These are phyloP conservation scores for Kokia cookei DNA, from an alignment of 441 rosid species.

Conservation along the genomic window DNA sequence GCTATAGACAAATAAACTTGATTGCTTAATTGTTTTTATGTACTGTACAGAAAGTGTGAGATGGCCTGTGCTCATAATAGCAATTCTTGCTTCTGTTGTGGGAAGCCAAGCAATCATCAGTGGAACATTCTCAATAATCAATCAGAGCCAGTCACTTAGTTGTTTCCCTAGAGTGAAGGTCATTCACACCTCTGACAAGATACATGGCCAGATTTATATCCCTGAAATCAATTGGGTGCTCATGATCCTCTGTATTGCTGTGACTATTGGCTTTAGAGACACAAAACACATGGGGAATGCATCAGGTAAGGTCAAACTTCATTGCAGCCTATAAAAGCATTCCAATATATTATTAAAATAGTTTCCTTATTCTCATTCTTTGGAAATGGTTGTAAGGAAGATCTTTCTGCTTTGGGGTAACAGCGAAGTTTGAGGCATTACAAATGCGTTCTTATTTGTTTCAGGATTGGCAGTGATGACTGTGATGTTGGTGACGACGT, in stretches of 20 bases:
- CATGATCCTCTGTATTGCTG: slow-evolving; percentile 91
- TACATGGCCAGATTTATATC: slow-evolving; percentile 91
- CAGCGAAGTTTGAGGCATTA: not conserved
- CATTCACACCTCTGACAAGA: slow-evolving; percentile 85
- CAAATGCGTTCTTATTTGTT: slow-evolving; percentile 1
- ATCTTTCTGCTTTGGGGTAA: not conserved
- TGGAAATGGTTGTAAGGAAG: not conserved
- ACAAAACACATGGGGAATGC: slow-evolving; percentile 94
- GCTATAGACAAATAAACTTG: not conserved
- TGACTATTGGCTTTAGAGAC: slow-evolving; percentile 94
- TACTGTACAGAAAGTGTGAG: slow-evolving; percentile 52
- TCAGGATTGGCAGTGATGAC: slow-evolving; percentile 97
- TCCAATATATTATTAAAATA: too few relatives aligned
- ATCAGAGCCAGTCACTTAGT: slow-evolving; percentile 90
- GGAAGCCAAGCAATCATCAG: slow-evolving; percentile 99
- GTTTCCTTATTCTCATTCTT: not conserved
- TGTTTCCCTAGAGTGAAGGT: slow-evolving; percentile 97
- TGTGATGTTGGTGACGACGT: slow-evolving; percentile 95
- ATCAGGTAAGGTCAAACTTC: slow-evolving; percentile 46
- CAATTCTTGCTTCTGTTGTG: slow-evolving; percentile 94
- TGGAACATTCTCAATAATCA: slow-evolving; percentile 96
- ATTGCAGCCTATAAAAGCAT: not conserved
- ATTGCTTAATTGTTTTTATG: slow-evolving; percentile 9
- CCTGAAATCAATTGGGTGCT: slow-evolving; percentile 97
- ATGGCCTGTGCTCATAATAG: slow-evolving; percentile 82